phyloP scores from a whole-genome alignment of 148 eudicot species.

The Persicaria maculosa region DNA sequence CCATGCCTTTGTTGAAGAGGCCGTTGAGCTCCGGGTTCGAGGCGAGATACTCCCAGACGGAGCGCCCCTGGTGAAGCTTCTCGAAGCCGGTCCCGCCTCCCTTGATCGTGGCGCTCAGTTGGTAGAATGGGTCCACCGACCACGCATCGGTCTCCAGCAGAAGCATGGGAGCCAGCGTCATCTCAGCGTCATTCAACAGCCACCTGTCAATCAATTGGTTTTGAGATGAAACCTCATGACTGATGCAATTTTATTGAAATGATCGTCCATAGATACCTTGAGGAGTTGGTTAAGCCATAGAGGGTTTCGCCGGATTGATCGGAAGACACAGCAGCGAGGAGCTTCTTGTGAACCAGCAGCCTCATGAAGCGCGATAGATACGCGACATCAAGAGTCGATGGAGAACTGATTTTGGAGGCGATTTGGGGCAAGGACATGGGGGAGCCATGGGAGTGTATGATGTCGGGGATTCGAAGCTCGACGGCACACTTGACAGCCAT shows the following conservation, averaged over 20 bases:
- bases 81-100: constrained; percentile 30
- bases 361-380: no score
- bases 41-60: constrained; percentile 31
- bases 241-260: no score
- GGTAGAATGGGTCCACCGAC: constrained; percentile 18
- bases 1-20: constrained; percentile 37
- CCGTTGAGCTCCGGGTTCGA: constrained; percentile 21
- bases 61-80: constrained; percentile 21
- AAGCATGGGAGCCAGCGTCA: constrained; percentile 34
- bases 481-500: no score
- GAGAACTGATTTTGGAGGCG: no score
- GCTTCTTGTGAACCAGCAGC: no score
- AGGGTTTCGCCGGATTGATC: constrained; percentile 11
- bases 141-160: constrained; percentile 20
- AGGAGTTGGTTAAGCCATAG: constrained; percentile 37
- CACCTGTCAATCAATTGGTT: not conserved
- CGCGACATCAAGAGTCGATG: no score
- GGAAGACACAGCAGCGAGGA: no score
- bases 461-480: no score
- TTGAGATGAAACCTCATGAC: no score
- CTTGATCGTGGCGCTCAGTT: constrained; percentile 21
- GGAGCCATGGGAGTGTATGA: no score
- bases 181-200: constrained; percentile 20
- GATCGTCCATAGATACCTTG: constrained; percentile 3
- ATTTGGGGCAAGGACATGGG: no score